Base-by-base conservation (phyloP, 371 early-diverging fungal species). In the Dentiscutata heterogama region DNA sequence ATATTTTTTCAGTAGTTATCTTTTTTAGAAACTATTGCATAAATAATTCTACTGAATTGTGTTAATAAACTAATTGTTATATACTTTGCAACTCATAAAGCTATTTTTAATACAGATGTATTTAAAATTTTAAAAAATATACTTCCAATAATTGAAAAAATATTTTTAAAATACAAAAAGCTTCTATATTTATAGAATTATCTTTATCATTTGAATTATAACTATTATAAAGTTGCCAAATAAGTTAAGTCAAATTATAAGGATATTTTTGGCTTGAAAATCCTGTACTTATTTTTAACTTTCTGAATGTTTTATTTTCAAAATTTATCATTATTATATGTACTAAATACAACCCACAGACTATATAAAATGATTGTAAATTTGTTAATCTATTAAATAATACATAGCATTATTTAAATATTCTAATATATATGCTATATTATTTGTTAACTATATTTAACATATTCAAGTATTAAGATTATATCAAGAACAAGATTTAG, bases 371-470 rank as follows among this genome's bases (percentile, higher is more conserved):
- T 39, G 72, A 16, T 1, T 27, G 1, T 18, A 53, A 42, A 42
- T 72, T 18, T 22, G 73, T 18, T 2, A 16, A 14, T n/a, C 3
- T 42, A 22, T 72, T 72, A 42, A 72, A 65, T 46, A 4, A 20
- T 29, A 51, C 27, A 42, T 16, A 27, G 73, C 20, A 53, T 53
- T 22, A 18, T 16, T 13, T 3, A 18, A 42, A 42, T 11, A 6
- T 5, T 14, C 42, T 8, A 22, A 72, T 25, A 72, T 72, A 72
- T 72, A 46, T 5, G 73, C 73, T 16, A 53, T 53, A 72, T 72
- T 42, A 50, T 72, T 53, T 11, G 46, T 72, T 1, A 72, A n/a
- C 73, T 53, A 72, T 2, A 3, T 42, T 10, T 51, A 20, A 4
- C 73, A 72, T 22, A 13, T 6, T 53, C 18, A 6, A 13, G 73